A percentile compares a stretch with the other conserved stretches of the same genome.
Conservation (phyloP, 768 basidiomycete genomes). For the Lepiota subincarnata region DNA sequence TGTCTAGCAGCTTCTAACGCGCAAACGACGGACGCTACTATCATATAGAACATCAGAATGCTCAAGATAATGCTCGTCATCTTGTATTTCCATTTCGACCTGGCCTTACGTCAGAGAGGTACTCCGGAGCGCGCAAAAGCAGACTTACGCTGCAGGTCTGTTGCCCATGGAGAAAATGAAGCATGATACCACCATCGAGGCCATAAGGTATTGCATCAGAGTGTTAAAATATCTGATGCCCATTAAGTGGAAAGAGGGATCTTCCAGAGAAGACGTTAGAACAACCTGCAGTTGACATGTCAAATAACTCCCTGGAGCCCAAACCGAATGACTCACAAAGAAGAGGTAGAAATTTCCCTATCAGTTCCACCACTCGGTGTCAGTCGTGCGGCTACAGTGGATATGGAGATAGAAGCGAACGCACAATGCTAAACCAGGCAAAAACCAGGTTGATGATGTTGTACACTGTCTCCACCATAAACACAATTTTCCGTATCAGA, state of each 20-base stretch:
- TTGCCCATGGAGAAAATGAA: conserved; percentile 98
- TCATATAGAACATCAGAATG: conserved; percentile 77
- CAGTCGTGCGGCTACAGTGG: not conserved
- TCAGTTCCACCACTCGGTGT: not conserved
- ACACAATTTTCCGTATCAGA: conserved; percentile 59
- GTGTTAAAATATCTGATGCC: conserved; percentile 73
- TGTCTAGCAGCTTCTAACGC: conserved; percentile 67
- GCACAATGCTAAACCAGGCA: conserved; percentile 89
- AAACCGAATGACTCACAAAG: conserved; percentile 56
- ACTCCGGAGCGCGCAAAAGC: not conserved
- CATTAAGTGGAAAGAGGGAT: conserved; percentile 56
- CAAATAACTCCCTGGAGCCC: not conserved
- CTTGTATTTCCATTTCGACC: conserved; percentile 85
- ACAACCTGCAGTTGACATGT: conserved; percentile 52
- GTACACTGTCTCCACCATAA: conserved; percentile 82
- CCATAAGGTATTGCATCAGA: conserved; percentile 71
- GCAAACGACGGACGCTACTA: conserved; percentile 79
- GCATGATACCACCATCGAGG: conserved; percentile 79
- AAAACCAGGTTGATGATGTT: conserved; percentile 86
- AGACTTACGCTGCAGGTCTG: conserved; percentile 72
- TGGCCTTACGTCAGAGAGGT: conserved; percentile 20
- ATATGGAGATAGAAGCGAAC: conserved; percentile 21
- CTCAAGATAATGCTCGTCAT: conserved; percentile 70
- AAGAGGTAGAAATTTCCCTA: conserved; percentile 96
- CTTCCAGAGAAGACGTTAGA: conserved; percentile 84